These are phyloP conservation scores for Globisporangium carolinianum DNA, from an alignment of 352 stramenopile species.

Conservation along the genomic window DNA sequence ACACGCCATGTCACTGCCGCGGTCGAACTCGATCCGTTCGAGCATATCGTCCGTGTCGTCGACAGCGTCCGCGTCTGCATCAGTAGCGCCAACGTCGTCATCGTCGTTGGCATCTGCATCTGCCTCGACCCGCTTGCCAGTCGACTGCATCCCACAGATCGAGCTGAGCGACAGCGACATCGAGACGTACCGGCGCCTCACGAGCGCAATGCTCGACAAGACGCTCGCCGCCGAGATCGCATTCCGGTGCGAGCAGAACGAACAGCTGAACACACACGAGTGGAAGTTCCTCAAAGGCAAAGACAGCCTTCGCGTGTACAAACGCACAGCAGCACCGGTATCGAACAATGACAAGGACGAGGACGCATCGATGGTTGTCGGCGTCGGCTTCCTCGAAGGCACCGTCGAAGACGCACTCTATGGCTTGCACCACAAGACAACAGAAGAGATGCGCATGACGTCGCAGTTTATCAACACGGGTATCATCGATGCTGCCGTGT, in stretches of 20 bases:
- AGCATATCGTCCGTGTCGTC: too few relatives aligned
- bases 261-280: slow-evolving; percentile 1
- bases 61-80: too few relatives aligned
- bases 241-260: slow-evolving; percentile 11
- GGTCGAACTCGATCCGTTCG: too few relatives aligned
- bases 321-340: slow-evolving; percentile 12
- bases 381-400: slow-evolving; percentile 35
- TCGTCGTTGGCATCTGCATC: too few relatives aligned
- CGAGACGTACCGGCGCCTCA: slow-evolving; percentile 21
- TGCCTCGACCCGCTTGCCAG: too few relatives aligned
- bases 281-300: slow-evolving; percentile 11
- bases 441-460: slow-evolving; percentile 47
- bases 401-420: slow-evolving; percentile 43
- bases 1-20: too few relatives aligned
- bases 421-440: slow-evolving; percentile 40
- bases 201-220: slow-evolving; percentile 28
- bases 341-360: neutral
- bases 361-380: slow-evolving; percentile 25
- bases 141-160: too few relatives aligned
- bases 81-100: too few relatives aligned
- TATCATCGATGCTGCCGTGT: too few relatives aligned
- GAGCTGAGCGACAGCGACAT: slow-evolving; percentile 23
- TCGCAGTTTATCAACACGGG: slow-evolving; percentile 27
- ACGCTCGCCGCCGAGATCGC: slow-evolving; percentile 41
- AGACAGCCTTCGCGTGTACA: slow-evolving; percentile 12